Base-by-base conservation (phyloP, 371 early-diverging fungal species). In the Mucor circinelloides region DNA sequence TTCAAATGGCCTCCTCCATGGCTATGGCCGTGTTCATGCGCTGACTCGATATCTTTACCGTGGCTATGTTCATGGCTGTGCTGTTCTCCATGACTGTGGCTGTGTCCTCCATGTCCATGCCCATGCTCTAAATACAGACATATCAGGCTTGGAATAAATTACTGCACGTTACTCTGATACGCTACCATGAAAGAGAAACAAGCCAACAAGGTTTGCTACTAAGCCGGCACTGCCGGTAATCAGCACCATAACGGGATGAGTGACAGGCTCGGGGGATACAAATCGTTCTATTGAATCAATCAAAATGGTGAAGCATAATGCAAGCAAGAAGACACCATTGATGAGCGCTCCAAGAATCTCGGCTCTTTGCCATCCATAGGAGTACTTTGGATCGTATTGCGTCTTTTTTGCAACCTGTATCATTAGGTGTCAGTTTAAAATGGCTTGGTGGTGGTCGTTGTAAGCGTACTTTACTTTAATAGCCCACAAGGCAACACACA, bases 281-380 rank as follows among this genome's bases (percentile, higher is more conserved):
- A 95, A 95, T 17, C 97, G 85, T 75, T 96, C 87, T 21, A 96
- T 86, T n/a, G 94, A 92, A 55, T 95, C 94, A 56, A 96, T 84
- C 50, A 93, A 76, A 66, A 97, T 94, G 23, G 94, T 92, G 70
- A 96, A 87, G 71, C 95, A 94, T 25, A 97, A 85, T 2, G 95
- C 95, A 6, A 97, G 78, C 42, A 97, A 75, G 61, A 95, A 91
- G 19, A 95, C 94, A 10, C 93, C 95, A 72, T 97, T 97, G 60
- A 94, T 85, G 10, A 97, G 80, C 7, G 96, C 97, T 19, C 96
- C 97, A 21, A 97, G 84, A 25, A 96, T 87, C 78, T 97, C 97
- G 15, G 96, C 95, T 48, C 97, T 87, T 77, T 95, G 94, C 89
- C 90, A 93, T 6, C 97, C 97, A 76, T 93, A 97, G 21, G 94